A percentile compares a stretch with the other conserved stretches of the same genome.
phyloP scores from a whole-genome alignment of 768 basidiomycete genomes.

The Suillus variegatus region DNA sequence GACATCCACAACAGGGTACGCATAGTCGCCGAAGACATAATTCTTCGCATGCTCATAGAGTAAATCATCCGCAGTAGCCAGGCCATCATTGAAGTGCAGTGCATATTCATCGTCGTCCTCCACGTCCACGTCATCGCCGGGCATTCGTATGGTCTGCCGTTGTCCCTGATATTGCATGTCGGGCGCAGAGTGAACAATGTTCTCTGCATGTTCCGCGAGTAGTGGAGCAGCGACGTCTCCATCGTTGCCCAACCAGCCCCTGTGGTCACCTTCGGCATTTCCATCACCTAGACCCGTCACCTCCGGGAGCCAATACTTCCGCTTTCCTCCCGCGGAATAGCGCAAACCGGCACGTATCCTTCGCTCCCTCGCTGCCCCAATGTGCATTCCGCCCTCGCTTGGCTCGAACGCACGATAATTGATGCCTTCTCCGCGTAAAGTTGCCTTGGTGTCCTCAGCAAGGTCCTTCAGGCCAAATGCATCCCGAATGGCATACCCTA shows the following conservation, averaged over 20 bases:
- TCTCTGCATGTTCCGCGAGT: constrained; percentile 59
- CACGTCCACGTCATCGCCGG: constrained; percentile 31
- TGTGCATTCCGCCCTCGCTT: constrained; percentile 89
- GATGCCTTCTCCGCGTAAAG: constrained; percentile 86
- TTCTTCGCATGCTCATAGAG: constrained; percentile 75
- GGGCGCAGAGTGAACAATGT: constrained; percentile 64
- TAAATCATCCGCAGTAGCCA: constrained; percentile 63
- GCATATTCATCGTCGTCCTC: constrained; percentile 37
- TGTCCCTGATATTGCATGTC: constrained; percentile 44
- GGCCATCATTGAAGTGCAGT: constrained; percentile 26
- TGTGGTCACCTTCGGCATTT: constrained; percentile 36
- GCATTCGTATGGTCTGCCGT: constrained; percentile 14
- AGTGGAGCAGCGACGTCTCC: constrained; percentile 78
- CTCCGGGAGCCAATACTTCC: constrained; percentile 95
- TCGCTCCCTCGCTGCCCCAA: constrained; percentile 81
- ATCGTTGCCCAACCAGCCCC: constrained; percentile 38
- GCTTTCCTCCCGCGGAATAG: constrained; percentile 86
- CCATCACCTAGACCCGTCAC: constrained; percentile 41
- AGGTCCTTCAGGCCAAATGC: constrained; percentile 88
- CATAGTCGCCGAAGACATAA: constrained; percentile 88
- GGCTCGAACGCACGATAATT: constrained; percentile 97
- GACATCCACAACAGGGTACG: constrained; percentile 88
- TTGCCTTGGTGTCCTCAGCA: constrained; percentile 79
- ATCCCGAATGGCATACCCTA: constrained; percentile 85
- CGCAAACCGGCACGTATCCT: constrained; percentile 91